These are phyloP conservation scores for Astragalus glycyphyllos DNA, from an alignment of 306 rosid genomes.

Conservation along the genomic window DNA sequence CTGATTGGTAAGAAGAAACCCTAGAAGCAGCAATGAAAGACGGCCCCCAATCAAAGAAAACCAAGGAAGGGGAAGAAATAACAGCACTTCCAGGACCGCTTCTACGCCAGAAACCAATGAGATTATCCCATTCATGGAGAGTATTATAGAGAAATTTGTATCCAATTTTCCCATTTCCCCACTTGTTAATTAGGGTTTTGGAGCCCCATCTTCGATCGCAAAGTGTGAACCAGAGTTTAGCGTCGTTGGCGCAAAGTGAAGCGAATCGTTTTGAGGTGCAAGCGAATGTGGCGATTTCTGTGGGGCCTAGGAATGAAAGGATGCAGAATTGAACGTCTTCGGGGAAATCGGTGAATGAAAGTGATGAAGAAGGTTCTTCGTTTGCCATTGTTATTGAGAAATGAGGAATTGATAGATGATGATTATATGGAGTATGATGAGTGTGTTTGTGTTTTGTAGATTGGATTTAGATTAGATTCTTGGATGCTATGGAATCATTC, in stretches of 20 bases:
- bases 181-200: slow-evolving; percentile 66
- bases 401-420: background rate
- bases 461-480: slow-evolving; percentile 42
- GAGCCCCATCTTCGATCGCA: slow-evolving; percentile 92
- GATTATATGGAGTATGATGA: background rate
- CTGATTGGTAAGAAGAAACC: slow-evolving; percentile 60
- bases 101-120: slow-evolving; percentile 94
- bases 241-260: slow-evolving; percentile 63
- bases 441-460: background rate
- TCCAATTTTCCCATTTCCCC: slow-evolving; percentile 66
- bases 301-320: slow-evolving; percentile 76
- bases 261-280: slow-evolving; percentile 77
- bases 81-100: slow-evolving; percentile 54
- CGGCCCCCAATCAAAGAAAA: slow-evolving; percentile 88
- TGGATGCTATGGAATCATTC: slow-evolving; percentile 50
- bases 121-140: slow-evolving; percentile 71
- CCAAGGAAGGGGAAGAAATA: slow-evolving; percentile 61
- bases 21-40: slow-evolving; percentile 68
- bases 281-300: slow-evolving; percentile 71
- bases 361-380: slow-evolving; percentile 8
- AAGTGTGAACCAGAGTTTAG: slow-evolving; percentile 79
- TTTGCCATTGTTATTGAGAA: background rate
- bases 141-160: slow-evolving; percentile 67
- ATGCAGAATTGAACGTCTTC: slow-evolving; percentile 87
- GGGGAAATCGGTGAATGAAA: slow-evolving; percentile 75